Evolutionary conservation across 176 grass and related monocot species (phyloP).

Genomic region (Guadua angustifolia): DNA sequence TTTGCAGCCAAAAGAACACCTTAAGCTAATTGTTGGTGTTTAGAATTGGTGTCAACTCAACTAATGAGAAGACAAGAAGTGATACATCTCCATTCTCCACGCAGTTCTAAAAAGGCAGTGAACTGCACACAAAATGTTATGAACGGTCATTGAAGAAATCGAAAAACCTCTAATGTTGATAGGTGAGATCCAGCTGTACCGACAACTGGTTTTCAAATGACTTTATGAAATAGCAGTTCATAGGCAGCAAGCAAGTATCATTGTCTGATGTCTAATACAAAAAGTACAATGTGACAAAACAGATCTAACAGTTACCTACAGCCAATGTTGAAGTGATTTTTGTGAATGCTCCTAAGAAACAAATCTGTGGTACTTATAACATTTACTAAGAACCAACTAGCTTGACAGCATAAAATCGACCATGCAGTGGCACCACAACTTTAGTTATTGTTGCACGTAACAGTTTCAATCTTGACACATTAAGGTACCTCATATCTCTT

Average conservation of each 20-base stretch:
- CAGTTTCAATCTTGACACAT: neutral
- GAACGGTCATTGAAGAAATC: neutral
- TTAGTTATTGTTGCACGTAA: neutral
- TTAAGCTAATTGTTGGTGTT: neutral
- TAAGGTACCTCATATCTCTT: neutral
- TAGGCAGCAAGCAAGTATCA: neutral
- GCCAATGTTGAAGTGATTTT: neutral
- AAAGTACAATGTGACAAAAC: neutral
- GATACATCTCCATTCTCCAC: slow-evolving; percentile 2
- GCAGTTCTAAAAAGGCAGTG: slow-evolving; percentile 11
- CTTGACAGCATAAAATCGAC: neutral
- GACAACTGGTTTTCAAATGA: neutral
- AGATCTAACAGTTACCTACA: neutral
- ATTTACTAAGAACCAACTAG: neutral
- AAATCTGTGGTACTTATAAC: neutral
- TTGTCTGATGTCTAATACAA: neutral
- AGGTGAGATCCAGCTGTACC: slow-evolving; percentile 11
- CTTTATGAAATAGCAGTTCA: neutral
- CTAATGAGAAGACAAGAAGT: neutral
- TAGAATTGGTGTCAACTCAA: neutral
- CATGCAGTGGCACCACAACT: neutral
- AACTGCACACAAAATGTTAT: neutral
- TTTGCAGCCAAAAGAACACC: neutral
- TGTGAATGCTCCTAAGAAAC: neutral
- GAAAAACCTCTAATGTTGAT: neutral